phyloP scores from a whole-genome alignment of 2,329 filamentous ascomycete genomes.

The Hypoxylon sp. region DNA sequence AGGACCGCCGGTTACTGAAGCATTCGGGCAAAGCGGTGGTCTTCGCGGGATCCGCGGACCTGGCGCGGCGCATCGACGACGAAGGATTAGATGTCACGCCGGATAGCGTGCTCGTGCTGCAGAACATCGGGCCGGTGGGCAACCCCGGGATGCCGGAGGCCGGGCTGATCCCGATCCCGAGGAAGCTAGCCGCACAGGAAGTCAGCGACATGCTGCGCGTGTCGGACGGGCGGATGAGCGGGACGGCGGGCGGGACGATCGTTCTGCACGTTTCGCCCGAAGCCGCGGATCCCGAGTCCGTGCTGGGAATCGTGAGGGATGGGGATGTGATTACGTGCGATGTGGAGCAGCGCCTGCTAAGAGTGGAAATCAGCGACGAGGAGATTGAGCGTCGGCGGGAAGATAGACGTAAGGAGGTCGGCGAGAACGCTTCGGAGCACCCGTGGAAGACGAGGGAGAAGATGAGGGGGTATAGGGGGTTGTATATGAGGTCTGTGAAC shows the following conservation, averaged over 20 bases:
- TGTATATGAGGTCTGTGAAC: constrained; percentile 71
- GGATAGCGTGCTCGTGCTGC: constrained; percentile 79
- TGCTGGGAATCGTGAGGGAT: constrained; percentile 80
- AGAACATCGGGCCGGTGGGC: constrained; percentile 90
- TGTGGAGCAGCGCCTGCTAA: constrained; percentile 72
- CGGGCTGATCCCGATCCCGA: constrained; percentile 71
- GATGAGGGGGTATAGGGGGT: constrained; percentile 68
- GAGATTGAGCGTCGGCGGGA: constrained; percentile 74
- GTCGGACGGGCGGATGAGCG: constrained; percentile 88
- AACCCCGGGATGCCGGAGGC: constrained; percentile 96
- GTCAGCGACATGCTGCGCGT: constrained; percentile 85
- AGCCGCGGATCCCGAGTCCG: constrained; percentile 79
- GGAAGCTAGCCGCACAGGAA: constrained; percentile 80
- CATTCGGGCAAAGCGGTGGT: constrained; percentile 66
- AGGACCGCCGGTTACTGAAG: constrained; percentile 71
- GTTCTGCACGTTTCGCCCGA: constrained; percentile 90
- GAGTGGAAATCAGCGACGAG: constrained; percentile 72
- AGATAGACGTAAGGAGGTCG: constrained; percentile 66
- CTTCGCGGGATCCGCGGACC: constrained; percentile 82
- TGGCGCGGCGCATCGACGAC: constrained; percentile 72
- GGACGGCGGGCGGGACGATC: constrained; percentile 89
- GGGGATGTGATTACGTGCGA: constrained; percentile 86
- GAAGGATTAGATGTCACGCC: constrained; percentile 71
- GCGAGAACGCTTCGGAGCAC: constrained; percentile 40
- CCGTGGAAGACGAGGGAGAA: constrained; percentile 55